Evolutionary conservation across 371 early-diverging fungal species (phyloP), one percentile per base, ranked within the genome.

Genomic region (Rhizopus sp.): DNA sequence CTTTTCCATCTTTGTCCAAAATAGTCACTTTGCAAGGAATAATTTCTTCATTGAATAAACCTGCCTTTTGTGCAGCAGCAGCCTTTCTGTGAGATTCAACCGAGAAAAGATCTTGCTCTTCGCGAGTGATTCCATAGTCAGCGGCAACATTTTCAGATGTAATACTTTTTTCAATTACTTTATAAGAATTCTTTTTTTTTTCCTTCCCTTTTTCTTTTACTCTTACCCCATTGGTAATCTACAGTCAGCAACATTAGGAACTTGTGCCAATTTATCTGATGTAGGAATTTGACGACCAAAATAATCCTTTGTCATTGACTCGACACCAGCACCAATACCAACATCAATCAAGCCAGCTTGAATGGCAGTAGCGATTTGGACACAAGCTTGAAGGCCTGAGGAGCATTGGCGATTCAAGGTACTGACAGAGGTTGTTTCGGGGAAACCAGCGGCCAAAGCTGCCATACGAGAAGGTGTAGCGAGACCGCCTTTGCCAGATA

Each of bases 391-490:
- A 49, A 99, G 87, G 65, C 99, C 99, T 58, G 91, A 91, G 53
- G 96, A 97, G 85, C 99, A 99, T 78, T 96, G 96, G 48, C 99
- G 89, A 88, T 99, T 97, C 72, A 95, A 88, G 55, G 97, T 94
- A 68, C 86, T 87, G 62, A 94, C 81, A 49, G 93, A 83, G 45
- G 91, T 87, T 42, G 86, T 84, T 53, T 93, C 88, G 35, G 98
- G 96, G 83, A 93, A 91, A 44, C 95, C 98, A 59, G 95, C 97
- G 68, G 93, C 91, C 53, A 98, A 84, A 63, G 91, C 86, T 45
- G 99, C 97, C 96, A 97, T 96, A 59, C 99, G 86, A 23, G 66
- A 48, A 37, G 62, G 52, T 31, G 92, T 95, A 56, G 96, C 98
- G 57, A 97, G 96, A 52, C 94, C 96, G 59, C 94, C 95, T 50